Conservation (phyloP, 495 filamentous ascomycete species). For the Xylaria flabelliformis region DNA sequence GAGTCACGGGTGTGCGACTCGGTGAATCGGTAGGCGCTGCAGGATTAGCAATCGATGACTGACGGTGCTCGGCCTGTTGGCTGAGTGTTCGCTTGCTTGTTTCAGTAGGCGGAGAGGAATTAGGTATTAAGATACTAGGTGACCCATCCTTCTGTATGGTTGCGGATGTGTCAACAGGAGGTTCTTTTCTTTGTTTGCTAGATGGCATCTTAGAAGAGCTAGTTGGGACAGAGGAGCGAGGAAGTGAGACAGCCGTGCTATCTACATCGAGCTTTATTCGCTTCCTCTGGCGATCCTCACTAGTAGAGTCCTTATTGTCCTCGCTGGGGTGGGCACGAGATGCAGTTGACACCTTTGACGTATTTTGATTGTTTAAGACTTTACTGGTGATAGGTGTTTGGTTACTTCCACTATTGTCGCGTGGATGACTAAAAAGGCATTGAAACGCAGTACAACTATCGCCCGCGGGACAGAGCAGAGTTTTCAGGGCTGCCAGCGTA, state of each 20-base stretch:
- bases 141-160: not conserved
- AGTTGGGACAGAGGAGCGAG: not conserved
- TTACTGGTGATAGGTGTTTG: not conserved
- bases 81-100: not conserved
- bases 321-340: slow-evolving; percentile 13
- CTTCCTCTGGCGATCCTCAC: slow-evolving; percentile 30
- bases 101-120: not conserved
- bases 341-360: not conserved
- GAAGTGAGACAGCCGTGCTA: slow-evolving; percentile 22
- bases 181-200: slow-evolving; percentile 1
- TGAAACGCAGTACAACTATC: slow-evolving; percentile 49
- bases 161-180: not conserved
- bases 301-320: not conserved
- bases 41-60: slow-evolving; percentile 8
- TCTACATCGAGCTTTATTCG: slow-evolving; percentile 32
- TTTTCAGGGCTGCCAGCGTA: slow-evolving; percentile 68
- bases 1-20: not conserved
- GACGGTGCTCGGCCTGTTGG: not conserved
- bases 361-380: not conserved
- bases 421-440: slow-evolving; percentile 52
- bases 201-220: not conserved
- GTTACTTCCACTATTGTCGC: slow-evolving; percentile 28
- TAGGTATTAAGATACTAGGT: not conserved
- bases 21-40: slow-evolving; percentile 16
- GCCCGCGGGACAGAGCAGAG: slow-evolving; percentile 68